Evolutionary conservation across 192 early-diverging fungal species (phyloP).

Genomic region (Coemansia sp.): DNA sequence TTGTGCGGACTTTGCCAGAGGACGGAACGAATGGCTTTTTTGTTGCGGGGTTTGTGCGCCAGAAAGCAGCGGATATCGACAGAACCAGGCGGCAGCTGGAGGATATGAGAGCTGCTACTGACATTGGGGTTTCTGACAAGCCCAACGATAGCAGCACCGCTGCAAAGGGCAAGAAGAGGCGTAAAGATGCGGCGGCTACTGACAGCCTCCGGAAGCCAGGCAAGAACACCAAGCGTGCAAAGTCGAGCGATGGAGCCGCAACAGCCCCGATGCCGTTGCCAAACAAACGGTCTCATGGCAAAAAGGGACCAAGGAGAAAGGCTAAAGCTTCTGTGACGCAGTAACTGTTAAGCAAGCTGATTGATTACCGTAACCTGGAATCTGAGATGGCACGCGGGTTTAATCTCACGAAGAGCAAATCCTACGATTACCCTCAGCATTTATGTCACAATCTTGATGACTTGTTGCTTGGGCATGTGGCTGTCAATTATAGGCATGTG

Average conservation of each 20-base stretch:
- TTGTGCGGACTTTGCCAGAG: conserved; percentile 76
- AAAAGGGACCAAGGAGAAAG: conserved; percentile 29
- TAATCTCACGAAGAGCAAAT: too few relatives aligned
- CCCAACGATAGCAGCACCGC: neutral
- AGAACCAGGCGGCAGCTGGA: conserved; percentile 14
- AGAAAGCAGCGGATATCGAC: conserved; percentile 21
- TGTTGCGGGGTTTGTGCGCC: conserved; percentile 83
- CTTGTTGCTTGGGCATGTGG: too few relatives aligned
- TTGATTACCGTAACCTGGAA: neutral
- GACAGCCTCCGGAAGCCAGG: conserved; percentile 3
- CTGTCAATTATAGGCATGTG: too few relatives aligned
- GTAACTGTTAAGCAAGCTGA: neutral
- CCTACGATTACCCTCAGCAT: too few relatives aligned
- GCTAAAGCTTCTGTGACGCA: conserved; percentile 16
- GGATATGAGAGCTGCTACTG: neutral
- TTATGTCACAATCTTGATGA: too few relatives aligned
- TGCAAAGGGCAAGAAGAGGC: neutral
- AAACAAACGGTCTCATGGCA: conserved; percentile 17
- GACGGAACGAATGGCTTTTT: conserved; percentile 96
- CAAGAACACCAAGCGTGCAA: neutral
- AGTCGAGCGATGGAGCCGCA: neutral
- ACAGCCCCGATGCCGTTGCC: neutral
- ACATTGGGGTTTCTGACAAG: neutral
- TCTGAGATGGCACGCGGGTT: neutral
- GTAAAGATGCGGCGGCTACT: neutral